Evolutionary conservation across 805 yeast species (phyloP).

Genomic region (Metschnikowia shivogae): DNA sequence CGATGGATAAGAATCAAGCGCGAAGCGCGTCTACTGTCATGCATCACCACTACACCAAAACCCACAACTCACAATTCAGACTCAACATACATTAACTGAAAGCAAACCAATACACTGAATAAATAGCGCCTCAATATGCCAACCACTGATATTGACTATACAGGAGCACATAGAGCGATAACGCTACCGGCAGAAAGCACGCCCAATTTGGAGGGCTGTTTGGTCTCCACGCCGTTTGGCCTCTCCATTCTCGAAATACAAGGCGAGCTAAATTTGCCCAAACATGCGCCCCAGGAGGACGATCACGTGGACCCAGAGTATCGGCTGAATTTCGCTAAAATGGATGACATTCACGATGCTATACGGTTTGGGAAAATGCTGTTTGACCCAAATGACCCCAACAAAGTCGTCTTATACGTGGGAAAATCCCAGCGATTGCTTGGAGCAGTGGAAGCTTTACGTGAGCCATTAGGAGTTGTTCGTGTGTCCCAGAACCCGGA

Average conservation of each 20-base stretch:
- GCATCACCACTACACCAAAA: too few species aligned
- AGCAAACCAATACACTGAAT: too few species aligned
- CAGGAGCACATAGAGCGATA: slow-evolving; percentile 12
- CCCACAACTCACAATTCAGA: too few species aligned
- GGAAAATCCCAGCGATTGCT: slow-evolving; percentile 68
- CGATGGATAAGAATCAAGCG: too few species aligned
- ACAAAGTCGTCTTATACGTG: slow-evolving; percentile 53
- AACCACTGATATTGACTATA: slow-evolving; percentile 12
- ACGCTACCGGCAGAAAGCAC: neutral
- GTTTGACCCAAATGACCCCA: slow-evolving; percentile 35
- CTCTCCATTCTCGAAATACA: slow-evolving; percentile 64
- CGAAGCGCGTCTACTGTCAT: too few species aligned
- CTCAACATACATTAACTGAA: too few species aligned
- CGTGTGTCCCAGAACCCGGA: slow-evolving; percentile 35
- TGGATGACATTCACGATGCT: slow-evolving; percentile 39
- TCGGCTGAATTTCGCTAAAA: slow-evolving; percentile 29
- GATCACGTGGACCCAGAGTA: slow-evolving; percentile 32
- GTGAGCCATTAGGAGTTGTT: slow-evolving; percentile 63
- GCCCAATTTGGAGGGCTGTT: slow-evolving; percentile 9
- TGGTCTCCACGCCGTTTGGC: slow-evolving; percentile 52
- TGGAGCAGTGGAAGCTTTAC: slow-evolving; percentile 56
- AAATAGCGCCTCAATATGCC: slow-evolving; percentile 10
- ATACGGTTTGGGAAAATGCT: slow-evolving; percentile 50
- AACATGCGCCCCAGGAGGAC: slow-evolving; percentile 28
- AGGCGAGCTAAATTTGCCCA: slow-evolving; percentile 58